A percentile compares a stretch with the other conserved stretches of the same genome.
phyloP scores from a whole-genome alignment of 1,284 basidiomycete genomes.

The Microbotryum violaceum region DNA sequence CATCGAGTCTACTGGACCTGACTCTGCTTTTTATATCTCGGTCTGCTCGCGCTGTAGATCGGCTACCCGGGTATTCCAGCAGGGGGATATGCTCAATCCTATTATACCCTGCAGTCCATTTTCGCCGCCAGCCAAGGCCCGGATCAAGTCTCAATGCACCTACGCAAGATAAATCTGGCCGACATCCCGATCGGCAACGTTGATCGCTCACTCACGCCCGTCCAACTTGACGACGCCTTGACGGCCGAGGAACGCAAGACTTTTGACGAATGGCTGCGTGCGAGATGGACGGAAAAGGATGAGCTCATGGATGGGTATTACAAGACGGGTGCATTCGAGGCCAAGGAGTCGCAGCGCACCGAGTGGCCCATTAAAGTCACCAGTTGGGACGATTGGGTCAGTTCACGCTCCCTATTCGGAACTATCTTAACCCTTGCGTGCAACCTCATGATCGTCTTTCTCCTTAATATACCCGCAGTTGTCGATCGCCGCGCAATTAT shows the following conservation, averaged over 20 bases:
- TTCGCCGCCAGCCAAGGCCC: slow-evolving; percentile 76
- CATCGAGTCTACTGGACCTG: too few relatives aligned
- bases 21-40: slow-evolving; percentile 37
- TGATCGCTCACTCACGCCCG: not conserved
- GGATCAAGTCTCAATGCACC: slow-evolving; percentile 73
- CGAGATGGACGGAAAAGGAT: slow-evolving; percentile 78
- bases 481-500: not conserved
- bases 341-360: slow-evolving; percentile 1
- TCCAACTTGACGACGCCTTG: slow-evolving; percentile 45
- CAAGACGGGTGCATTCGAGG: slow-evolving; percentile 36
- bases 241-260: slow-evolving; percentile 56
- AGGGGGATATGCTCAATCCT: slow-evolving; percentile 65
- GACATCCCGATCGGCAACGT: not conserved
- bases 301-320: slow-evolving; percentile 58
- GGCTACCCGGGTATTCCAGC: slow-evolving; percentile 52
- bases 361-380: not conserved
- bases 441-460: not conserved
- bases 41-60: not conserved
- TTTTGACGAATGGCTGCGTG: slow-evolving; percentile 75
- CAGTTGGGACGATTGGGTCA: slow-evolving; percentile 8
- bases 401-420: not conserved
- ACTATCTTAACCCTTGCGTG: too few relatives aligned
- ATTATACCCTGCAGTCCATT: slow-evolving; percentile 81
- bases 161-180: slow-evolving; percentile 64
- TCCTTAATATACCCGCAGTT: not conserved